These are phyloP conservation scores for Daldinia loculata DNA, from an alignment of 495 filamentous ascomycete species.

Conservation along the genomic window DNA sequence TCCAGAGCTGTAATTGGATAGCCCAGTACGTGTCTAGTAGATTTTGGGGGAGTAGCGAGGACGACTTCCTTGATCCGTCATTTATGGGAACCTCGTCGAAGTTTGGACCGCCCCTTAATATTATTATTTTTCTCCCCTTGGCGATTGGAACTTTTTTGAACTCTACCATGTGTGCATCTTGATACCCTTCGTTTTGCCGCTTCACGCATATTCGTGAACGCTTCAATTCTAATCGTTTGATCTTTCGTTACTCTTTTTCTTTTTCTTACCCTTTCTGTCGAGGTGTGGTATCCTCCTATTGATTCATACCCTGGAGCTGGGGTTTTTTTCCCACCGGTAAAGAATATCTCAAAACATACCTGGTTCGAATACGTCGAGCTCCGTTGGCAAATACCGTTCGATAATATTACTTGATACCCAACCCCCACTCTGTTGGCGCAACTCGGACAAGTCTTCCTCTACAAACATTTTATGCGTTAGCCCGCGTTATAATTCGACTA, in stretches of 20 bases:
- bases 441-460: constrained; percentile 34
- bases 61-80: constrained; percentile 32
- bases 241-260: constrained; percentile 21
- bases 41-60: constrained; percentile 24
- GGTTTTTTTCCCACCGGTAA: constrained; percentile 14
- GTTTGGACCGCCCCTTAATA: constrained; percentile 35
- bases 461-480: constrained; percentile 32
- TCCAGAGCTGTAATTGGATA: constrained; percentile 26
- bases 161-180: constrained; percentile 38
- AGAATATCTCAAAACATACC: constrained; percentile 27
- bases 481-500: constrained; percentile 31
- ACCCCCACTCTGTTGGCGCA: constrained; percentile 44
- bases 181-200: constrained; percentile 39
- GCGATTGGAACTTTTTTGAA: constrained; percentile 34
- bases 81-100: constrained; percentile 37
- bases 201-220: constrained; percentile 26
- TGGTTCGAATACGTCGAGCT: constrained; percentile 22
- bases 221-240: constrained; percentile 40
- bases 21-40: neutral
- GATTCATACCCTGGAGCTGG: constrained; percentile 20
- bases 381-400: constrained; percentile 39
- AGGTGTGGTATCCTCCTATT: constrained; percentile 24
- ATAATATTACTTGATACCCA: constrained; percentile 46
- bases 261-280: constrained; percentile 34
- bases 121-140: constrained; percentile 24